Conservation (phyloP, 2,329 filamentous ascomycete species). For the Capronia epimyces region DNA sequence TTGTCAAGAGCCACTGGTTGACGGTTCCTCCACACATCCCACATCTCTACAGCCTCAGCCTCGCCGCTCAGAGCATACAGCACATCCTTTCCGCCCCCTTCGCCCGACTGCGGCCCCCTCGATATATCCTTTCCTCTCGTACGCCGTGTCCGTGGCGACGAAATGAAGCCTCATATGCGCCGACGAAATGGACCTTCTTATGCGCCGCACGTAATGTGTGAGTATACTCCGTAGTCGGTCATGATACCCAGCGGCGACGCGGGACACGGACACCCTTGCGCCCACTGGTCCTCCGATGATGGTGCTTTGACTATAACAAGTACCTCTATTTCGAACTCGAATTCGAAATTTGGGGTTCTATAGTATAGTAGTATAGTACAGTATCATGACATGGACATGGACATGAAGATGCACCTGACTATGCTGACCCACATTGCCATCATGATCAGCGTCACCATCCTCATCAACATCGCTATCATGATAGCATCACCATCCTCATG, state of each 20-base stretch:
- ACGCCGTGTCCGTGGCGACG: conserved; percentile 51
- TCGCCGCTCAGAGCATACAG: conserved; percentile 41
- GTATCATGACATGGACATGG: too few relatives aligned
- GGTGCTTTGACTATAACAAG: conserved; percentile 19
- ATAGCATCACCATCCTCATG: too few relatives aligned
- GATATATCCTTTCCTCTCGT: conserved; percentile 55
- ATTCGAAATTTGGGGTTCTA: too few relatives aligned
- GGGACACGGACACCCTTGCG: conserved; percentile 41
- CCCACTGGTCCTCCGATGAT: conserved; percentile 39
- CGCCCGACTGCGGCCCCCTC: conserved; percentile 50
- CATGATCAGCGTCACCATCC: too few relatives aligned
- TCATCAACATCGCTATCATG: too few relatives aligned
- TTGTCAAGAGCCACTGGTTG: too few relatives aligned
- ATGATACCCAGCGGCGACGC: conserved; percentile 39
- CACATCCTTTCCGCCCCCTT: conserved; percentile 40
- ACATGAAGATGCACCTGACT: too few relatives aligned
- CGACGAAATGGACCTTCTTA: conserved; percentile 49
- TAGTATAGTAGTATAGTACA: too few relatives aligned
- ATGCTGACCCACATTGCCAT: too few relatives aligned
- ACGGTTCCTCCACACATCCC: too few relatives aligned
- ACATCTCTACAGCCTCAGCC: conserved; percentile 11
- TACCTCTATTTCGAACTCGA: too few relatives aligned
- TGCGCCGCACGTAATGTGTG: conserved; percentile 34
- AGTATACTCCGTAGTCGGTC: conserved; percentile 28
- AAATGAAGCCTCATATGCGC: conserved; percentile 47